A percentile compares a stretch with the other conserved stretches of the same genome.
These are phyloP conservation scores for Jacaranda copaia DNA, from an alignment of 257 asterid species.

Conservation along the genomic window DNA sequence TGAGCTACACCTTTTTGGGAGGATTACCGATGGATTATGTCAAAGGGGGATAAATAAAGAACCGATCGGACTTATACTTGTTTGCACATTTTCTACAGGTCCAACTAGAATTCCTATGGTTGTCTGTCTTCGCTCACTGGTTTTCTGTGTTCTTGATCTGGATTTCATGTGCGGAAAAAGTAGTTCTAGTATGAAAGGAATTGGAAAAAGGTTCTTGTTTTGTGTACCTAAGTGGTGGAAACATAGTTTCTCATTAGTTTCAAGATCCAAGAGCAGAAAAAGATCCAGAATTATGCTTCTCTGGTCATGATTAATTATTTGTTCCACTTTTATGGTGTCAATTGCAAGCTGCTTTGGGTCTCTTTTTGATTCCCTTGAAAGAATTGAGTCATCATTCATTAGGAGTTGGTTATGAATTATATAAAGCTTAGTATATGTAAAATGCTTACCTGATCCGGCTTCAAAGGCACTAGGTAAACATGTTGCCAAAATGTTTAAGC, in stretches of 20 bases:
- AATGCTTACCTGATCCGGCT: conserved; percentile 10
- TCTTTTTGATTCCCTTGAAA: conserved; percentile 1
- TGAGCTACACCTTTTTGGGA: too few relatives aligned
- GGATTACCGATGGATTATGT: too few relatives aligned
- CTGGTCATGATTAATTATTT: conserved; percentile 2
- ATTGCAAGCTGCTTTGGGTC: not conserved
- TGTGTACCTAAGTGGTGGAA: too few relatives aligned
- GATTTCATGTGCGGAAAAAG: not conserved
- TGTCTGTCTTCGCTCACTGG: conserved; percentile 23
- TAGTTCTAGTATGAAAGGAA: not conserved
- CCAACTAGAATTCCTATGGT: too few relatives aligned
- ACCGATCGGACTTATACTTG: too few relatives aligned
- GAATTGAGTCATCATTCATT: not conserved
- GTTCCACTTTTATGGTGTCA: not conserved
- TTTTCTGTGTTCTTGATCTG: conserved; percentile 24
- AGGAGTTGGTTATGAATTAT: not conserved
- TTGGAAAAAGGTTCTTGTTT: not conserved
- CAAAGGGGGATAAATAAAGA: too few relatives aligned
- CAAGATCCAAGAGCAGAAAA: not conserved
- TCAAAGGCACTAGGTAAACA: not conserved
- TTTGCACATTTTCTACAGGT: too few relatives aligned
- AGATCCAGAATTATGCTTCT: conserved; percentile 4
- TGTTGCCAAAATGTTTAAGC: not conserved
- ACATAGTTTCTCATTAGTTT: not conserved
- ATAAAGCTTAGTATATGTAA: too few relatives aligned